These are phyloP conservation scores for Circinella minor DNA, from an alignment of 371 early-diverging fungal genomes.

Conservation along the genomic window DNA sequence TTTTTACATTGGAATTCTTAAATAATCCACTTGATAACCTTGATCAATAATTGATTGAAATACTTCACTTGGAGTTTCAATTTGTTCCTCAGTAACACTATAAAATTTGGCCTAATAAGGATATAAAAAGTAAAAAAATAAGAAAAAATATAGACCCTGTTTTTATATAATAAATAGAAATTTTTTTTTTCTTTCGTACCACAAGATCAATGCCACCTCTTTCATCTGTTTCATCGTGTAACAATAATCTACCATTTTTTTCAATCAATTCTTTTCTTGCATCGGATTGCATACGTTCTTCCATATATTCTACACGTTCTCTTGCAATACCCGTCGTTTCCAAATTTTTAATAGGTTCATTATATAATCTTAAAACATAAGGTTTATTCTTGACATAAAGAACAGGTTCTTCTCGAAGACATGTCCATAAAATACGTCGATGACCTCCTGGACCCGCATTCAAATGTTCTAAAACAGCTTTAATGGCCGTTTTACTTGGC, in stretches of 20 bases:
- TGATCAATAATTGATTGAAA: constrained; percentile 55
- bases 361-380: constrained; percentile 66
- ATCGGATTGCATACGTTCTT: constrained; percentile 68
- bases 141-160: too few species aligned
- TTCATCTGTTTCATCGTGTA: constrained; percentile 63
- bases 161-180: too few species aligned
- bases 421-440: constrained; percentile 67
- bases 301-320: constrained; percentile 74
- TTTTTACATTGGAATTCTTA: constrained; percentile 71
- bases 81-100: constrained; percentile 50
- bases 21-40: constrained; percentile 68
- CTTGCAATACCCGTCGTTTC: constrained; percentile 73
- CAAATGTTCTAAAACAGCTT: constrained; percentile 47
- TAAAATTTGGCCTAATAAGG: constrained; percentile 39
- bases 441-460: constrained; percentile 59
- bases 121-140: neutral
- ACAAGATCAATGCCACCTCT: constrained; percentile 50
- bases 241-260: constrained; percentile 59
- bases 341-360: constrained; percentile 67
- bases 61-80: constrained; percentile 67
- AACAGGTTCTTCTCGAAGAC: constrained; percentile 79
- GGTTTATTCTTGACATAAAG: constrained; percentile 71
- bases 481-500: constrained; percentile 69
- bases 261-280: constrained; percentile 56
- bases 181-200: constrained; percentile 36